Evolutionary conservation across 2,329 filamentous ascomycete genomes (phyloP), one percentile per base, ranked within the genome.

Genomic region (Blumeria hordei): DNA sequence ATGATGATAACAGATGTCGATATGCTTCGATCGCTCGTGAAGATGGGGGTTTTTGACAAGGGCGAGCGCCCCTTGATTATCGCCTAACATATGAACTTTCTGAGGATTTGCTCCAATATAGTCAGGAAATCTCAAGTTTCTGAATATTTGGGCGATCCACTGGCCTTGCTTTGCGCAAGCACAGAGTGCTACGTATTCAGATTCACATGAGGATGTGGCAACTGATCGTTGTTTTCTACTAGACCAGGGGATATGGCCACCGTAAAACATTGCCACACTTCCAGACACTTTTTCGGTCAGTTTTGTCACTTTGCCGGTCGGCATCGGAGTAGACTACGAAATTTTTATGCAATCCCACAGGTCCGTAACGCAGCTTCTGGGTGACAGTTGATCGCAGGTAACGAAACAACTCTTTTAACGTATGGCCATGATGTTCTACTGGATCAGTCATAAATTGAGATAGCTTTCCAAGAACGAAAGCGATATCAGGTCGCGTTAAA

Each of bases 401-500:
- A n/a, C 49, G 14, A 16, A 52, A 16, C 12, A 36, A 6, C 21
- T 35, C 12, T n/a, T 52, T 52, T 16, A 52, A 34, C 21, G 33
- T 34, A 16, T 52, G 33, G 14, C 12, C 49, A 36, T 52, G 49
- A 16, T 52, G 28, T 36, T 52, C 32, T 9, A 18, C 49, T 33
- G 32, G 33, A 36, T 36, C 49, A 16, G 16, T 11, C 50, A 53
- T 53, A 36, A 21, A 53, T 9, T 53, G 50, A 12, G 14, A 36
- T 18, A 39, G 50, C 16, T 39, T 53, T 1, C 34, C 11, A 8
- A 53, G n/a, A 35, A 36, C 21, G 14, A 52, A 52, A 16, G 12
- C 16, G 21, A 52, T 52, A 36, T 52, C 49, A 18, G 49, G 49
- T 52, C 49, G 35, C 6, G 49, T 52, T 18, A 52, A 52, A n/a